Evolutionary conservation across 805 yeast genomes (phyloP), one percentile per base, ranked within the genome.

Genomic region (Metschnikowia borealis): DNA sequence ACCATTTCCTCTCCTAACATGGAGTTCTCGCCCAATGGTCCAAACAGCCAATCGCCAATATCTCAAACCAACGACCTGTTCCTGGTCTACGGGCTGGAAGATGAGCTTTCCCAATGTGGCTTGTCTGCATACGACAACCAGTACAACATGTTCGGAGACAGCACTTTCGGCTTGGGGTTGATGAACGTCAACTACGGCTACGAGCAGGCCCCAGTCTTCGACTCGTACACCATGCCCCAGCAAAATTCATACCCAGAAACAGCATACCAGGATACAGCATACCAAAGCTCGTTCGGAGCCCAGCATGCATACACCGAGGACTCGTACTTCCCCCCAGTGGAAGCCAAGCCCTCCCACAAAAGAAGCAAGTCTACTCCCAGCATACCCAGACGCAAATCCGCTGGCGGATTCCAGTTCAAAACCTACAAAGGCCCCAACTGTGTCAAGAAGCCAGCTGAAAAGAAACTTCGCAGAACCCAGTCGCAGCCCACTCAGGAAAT

Each of bases 391-490:
- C 43, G 57, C 44, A 60, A 59, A 40, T 55, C 61, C 51, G 57
- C 59, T 13, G 55, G 58, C 43, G 58, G 59, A 39, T 56, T 64
- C 44, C 69, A 64, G 46, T 65, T 65, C 60, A 66, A 66, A 48
- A 58, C 63, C 5, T 66, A 66, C 61, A 64, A 56, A 23, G 69
- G 67, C 7, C 70, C 70, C 23, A 56, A 52, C 46, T 51, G 53
- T 20, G 50, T 54, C 33, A 52, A 50, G 46, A 57, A 59, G 61
- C 48, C 61, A 49, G 49, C 54, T 23, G 50, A 36, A 20, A 43
- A 48, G 18, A 46, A 32, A 31, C 36, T 49, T 31, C 48, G 41
- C 34, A 47, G 52, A 44, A 44, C 53, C 20, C 23, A 35, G 31
- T 47, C 53, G 13, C 51, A 52, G 31, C 51, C 55, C 7, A 18